These are phyloP conservation scores for Starmera caribaea DNA, from an alignment of 805 yeast species.

Conservation along the genomic window DNA sequence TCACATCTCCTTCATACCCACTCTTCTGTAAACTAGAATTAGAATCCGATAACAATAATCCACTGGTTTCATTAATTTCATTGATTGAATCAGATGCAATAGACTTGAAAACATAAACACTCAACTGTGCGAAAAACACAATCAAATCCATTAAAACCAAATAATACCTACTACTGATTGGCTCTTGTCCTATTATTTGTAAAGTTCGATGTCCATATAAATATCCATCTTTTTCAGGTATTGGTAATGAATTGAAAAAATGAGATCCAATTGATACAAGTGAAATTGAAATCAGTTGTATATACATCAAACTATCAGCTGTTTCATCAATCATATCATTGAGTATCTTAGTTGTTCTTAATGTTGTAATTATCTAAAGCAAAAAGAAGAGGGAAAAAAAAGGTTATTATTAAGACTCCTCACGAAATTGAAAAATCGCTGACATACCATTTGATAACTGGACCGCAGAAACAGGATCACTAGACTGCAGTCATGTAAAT, in stretches of 20 bases:
- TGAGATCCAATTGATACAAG: slow-evolving; percentile 5
- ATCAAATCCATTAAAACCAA: slow-evolving; percentile 7
- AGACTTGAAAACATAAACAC: not conserved
- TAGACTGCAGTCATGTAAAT: slow-evolving; percentile 19
- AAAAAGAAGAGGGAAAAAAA: slow-evolving; percentile 1
- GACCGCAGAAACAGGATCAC: slow-evolving; percentile 9
- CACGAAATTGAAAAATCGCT: no score
- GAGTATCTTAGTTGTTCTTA: slow-evolving; percentile 2
- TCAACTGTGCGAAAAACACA: slow-evolving; percentile 10
- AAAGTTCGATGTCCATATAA: slow-evolving; percentile 18
- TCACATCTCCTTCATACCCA: slow-evolving; percentile 14
- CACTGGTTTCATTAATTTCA: not conserved
- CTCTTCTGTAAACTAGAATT: slow-evolving; percentile 8
- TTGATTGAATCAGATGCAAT: no score
- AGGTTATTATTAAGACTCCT: slow-evolving; percentile 1
- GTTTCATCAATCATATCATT: slow-evolving; percentile 4
- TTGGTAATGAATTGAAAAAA: slow-evolving; percentile 9
- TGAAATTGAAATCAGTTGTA: slow-evolving; percentile 7
- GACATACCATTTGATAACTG: slow-evolving; percentile 6
- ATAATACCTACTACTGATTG: slow-evolving; percentile 9
- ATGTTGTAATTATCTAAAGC: slow-evolving; percentile 1
- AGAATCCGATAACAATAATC: no score
- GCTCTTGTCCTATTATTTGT: slow-evolving; percentile 16
- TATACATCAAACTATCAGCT: slow-evolving; percentile 4
- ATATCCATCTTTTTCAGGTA: slow-evolving; percentile 14